Evolutionary conservation across 2,329 filamentous ascomycete genomes (phyloP), one percentile per base, ranked within the genome.

Genomic region (Neofusicoccum laricinum): DNA sequence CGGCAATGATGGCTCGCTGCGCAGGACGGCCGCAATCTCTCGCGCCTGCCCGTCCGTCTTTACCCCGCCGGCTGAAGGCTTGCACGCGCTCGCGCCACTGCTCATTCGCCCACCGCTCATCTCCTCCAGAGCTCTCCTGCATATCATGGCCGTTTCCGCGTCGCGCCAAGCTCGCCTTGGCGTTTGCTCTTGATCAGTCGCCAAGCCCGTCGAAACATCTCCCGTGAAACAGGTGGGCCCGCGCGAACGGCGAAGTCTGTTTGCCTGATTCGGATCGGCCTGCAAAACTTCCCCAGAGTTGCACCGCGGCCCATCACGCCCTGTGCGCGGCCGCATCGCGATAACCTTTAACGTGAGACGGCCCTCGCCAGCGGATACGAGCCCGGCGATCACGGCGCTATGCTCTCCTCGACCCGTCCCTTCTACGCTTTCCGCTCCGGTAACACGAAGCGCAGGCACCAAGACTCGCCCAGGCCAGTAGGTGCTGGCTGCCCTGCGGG

Each of bases 121-220:
- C 14, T 10, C 49, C 30, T 2, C 7, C 32, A 6, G 7, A 11
- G 15, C 49, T 19, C 49, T 51, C 49, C 55, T 59, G 55, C 55
- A 21, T 34, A n/a, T 46, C 55, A 19, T 17, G 4, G 21, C 40
- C 53, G 53, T 41, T 58, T 58, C 38, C 53, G 53, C 40, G 53
- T 59, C 55, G n/a, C 55, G 34, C 55, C 41, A 59, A 36, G 55
- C 41, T 32, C 17, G 55, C 10, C 55, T 59, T 46, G 55, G 55
- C 55, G 55, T 46, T 59, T 59, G 25, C 55, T 59, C 17, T 45
- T 30, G 6, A 34, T 58, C 19, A 34, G 17, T 15, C 21, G 40
- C 41, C 25, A 43, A 58, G 53, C 21, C 8, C 15, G 17, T 32
- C 53, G 38, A 50, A 38, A 51, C 49, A 38, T 51, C 30, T 19